phyloP scores from a whole-genome alignment of 208 protist genomes.

The Trypanosoma conorhini region DNA sequence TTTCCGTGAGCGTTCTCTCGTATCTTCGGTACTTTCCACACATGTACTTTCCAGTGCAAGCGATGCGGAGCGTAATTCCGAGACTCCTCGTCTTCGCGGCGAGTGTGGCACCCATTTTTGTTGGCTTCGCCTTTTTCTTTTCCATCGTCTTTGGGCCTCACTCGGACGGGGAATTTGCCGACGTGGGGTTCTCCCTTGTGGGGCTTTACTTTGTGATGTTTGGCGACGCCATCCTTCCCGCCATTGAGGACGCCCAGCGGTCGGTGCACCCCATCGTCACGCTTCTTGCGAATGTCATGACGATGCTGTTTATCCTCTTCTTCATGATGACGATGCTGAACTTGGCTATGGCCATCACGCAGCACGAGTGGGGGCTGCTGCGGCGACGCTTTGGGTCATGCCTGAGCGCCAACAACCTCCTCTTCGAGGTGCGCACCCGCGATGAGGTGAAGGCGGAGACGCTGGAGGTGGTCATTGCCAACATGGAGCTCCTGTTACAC shows the following conservation, averaged over 20 bases:
- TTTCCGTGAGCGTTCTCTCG: conserved; percentile 42
- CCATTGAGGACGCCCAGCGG: conserved; percentile 31
- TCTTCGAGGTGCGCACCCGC: conserved; percentile 47
- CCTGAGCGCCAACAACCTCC: conserved; percentile 39
- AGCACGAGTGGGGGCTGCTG: conserved; percentile 51
- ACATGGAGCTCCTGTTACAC: conserved; percentile 49
- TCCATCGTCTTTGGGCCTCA: conserved; percentile 54
- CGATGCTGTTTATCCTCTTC: conserved; percentile 40
- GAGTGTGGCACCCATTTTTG: conserved; percentile 44
- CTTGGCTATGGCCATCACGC: conserved; percentile 58
- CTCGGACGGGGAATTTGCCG: conserved; percentile 38
- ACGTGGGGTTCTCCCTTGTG: conserved; percentile 44
- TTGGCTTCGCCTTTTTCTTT: conserved; percentile 56
- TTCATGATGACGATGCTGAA: conserved; percentile 70
- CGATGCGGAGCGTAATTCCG: conserved; percentile 41
- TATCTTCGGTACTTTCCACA: conserved; percentile 59
- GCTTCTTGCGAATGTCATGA: conserved; percentile 44
- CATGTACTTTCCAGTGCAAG: conserved; percentile 47
- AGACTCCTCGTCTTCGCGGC: conserved; percentile 42
- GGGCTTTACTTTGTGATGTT: conserved; percentile 57
- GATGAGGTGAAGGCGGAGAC: conserved; percentile 46
- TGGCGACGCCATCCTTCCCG: conserved; percentile 53
- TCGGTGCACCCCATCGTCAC: conserved; percentile 30
- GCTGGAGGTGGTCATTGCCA: conserved; percentile 39
- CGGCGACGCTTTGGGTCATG: conserved; percentile 44